These are phyloP conservation scores for Oldenlandia corymbosa DNA, from an alignment of 257 asterid genomes.

Conservation along the genomic window DNA sequence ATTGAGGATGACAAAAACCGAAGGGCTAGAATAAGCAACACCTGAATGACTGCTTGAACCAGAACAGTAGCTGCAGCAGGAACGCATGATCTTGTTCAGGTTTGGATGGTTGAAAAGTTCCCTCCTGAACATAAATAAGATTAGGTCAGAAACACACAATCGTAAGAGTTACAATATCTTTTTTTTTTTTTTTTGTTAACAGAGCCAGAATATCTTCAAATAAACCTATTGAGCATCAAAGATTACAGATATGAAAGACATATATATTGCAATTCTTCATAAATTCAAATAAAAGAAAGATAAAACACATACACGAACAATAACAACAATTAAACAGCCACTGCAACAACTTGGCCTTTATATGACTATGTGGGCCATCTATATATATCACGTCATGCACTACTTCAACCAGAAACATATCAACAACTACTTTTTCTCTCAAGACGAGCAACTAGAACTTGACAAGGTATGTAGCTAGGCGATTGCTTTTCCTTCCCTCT, in stretches of 20 bases:
- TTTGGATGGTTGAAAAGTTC: slow-evolving; percentile 66
- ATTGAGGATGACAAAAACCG: not conserved
- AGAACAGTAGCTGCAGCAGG: slow-evolving; percentile 88
- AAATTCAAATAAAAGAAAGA: not conserved
- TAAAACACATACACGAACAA: no score
- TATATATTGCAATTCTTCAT: not conserved
- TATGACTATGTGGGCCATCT: no score
- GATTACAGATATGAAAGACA: not conserved
- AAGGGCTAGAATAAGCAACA: slow-evolving; percentile 18
- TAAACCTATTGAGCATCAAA: not conserved
- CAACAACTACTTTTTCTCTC: no score
- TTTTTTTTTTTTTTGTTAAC: no score
- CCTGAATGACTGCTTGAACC: slow-evolving; percentile 99
- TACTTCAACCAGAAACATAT: no score
- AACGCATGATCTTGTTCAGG: slow-evolving; percentile 74
- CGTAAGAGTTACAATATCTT: not conserved
- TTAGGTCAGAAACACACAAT: slow-evolving; percentile 20
- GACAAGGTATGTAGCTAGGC: no score
- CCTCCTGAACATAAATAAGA: slow-evolving; percentile 54
- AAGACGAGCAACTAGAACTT: no score
- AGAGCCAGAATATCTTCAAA: not conserved
- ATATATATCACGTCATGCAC: no score
- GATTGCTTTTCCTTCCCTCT: no score
- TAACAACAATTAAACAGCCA: no score
- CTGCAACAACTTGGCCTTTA: no score